Conservation (phyloP, 169 alveolate genomes). For the Eimeria necatrix region DNA sequence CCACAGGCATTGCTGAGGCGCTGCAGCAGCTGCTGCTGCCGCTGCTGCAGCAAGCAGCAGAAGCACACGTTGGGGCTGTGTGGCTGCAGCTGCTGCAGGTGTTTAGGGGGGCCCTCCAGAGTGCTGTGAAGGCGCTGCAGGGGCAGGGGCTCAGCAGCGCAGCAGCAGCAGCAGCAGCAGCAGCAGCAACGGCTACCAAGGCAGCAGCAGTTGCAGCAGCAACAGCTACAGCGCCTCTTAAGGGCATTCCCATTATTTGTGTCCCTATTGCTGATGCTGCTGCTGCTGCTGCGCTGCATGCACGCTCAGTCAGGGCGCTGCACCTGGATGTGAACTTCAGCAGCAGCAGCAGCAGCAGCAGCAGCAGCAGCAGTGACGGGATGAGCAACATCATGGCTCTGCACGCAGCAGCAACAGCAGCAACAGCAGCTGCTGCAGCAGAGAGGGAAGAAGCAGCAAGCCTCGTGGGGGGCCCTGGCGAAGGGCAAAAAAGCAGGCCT, state of each 20-base stretch:
- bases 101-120: not conserved
- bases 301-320: not conserved
- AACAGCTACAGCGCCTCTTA: not conserved
- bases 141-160: not conserved
- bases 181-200: not conserved
- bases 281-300: not conserved
- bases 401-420: slow-evolving; percentile 16
- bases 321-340: not conserved
- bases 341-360: not conserved
- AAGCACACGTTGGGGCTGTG: slow-evolving; percentile 11
- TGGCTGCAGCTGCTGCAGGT: slow-evolving; percentile 57
- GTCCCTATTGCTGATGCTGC: slow-evolving; percentile 40
- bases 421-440: slow-evolving; percentile 47
- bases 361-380: slow-evolving; percentile 21
- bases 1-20: slow-evolving; percentile 32
- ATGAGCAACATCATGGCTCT: slow-evolving; percentile 37
- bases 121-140: slow-evolving; percentile 24
- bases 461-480: not conserved
- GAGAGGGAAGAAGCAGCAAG: slow-evolving; percentile 49
- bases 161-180: not conserved
- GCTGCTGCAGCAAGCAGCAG: slow-evolving; percentile 18
- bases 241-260: not conserved
- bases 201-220: slow-evolving; percentile 35
- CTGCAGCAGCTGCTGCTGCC: not conserved
- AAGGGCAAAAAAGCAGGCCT: slow-evolving; percentile 6